A percentile compares a stretch with the other conserved stretches of the same genome.
phyloP scores from a whole-genome alignment of 179 eudicot genomes.

The Patellifolia procumbens region DNA sequence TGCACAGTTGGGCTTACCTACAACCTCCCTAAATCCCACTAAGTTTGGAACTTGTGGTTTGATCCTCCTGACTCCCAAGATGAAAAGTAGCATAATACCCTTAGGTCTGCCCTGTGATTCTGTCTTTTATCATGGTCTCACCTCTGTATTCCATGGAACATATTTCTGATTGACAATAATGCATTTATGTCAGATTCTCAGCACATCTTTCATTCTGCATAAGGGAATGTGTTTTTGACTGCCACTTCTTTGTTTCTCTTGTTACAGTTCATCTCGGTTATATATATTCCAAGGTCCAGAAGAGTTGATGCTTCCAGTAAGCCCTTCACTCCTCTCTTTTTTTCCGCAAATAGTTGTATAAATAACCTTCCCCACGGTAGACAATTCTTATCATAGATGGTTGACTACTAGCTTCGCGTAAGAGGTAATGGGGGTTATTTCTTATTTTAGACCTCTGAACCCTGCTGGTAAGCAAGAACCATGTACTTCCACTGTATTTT shows the following conservation, averaged over 20 bases:
- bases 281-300: slow-evolving; percentile 94
- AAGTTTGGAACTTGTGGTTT: not conserved
- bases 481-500: no score
- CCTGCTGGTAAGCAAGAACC: not conserved
- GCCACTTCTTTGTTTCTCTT: slow-evolving; percentile 16
- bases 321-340: slow-evolving; percentile 15
- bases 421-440: no score
- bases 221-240: slow-evolving; percentile 4
- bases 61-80: not conserved
- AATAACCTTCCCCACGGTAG: no score
- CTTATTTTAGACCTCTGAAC: not conserved
- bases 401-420: no score
- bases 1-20: not conserved
- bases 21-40: not conserved
- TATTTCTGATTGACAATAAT: not conserved
- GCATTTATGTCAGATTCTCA: no score
- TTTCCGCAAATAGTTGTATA: not conserved
- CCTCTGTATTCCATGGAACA: not conserved
- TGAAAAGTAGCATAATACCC: not conserved
- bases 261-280: slow-evolving; percentile 76
- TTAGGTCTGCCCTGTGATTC: not conserved
- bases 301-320: slow-evolving; percentile 91
- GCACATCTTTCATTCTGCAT: no score
- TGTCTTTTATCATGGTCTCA: not conserved
- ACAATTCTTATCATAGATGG: no score